Evolutionary conservation across 2,329 filamentous ascomycete genomes (phyloP).

Genomic region (Penicillium paneum): DNA sequence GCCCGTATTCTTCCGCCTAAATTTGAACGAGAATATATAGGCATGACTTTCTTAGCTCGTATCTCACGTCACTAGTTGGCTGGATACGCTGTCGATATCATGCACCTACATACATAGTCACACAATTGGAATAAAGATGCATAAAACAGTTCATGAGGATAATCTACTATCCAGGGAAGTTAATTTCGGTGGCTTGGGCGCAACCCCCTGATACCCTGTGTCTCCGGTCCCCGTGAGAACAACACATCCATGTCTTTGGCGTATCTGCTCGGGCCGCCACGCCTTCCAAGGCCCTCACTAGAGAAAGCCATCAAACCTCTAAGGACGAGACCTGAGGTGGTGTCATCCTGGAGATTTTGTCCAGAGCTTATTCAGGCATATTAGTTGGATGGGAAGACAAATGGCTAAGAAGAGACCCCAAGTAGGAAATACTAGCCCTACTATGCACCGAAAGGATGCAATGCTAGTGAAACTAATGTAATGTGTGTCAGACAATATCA

Average conservation of each 20-base stretch:
- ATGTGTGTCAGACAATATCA: neutral
- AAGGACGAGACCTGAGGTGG: neutral
- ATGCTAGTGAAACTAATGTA: neutral
- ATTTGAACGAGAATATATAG: constrained; percentile 3
- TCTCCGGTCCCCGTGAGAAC: neutral
- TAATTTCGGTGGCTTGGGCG: neutral
- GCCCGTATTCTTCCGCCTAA: constrained; percentile 12
- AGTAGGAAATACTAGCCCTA: neutral
- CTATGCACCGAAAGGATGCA: neutral
- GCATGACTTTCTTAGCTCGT: neutral
- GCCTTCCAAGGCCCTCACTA: neutral
- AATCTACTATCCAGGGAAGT: no score
- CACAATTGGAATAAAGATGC: no score
- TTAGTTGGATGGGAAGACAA: neutral
- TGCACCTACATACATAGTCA: no score
- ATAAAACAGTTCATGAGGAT: no score
- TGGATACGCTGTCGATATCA: neutral
- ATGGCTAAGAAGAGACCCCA: neutral
- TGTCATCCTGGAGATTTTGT: neutral
- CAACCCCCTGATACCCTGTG: neutral
- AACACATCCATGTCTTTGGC: neutral
- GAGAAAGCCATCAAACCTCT: neutral
- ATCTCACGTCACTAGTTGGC: neutral
- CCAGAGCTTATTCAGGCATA: neutral
- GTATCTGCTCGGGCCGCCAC: neutral